A percentile compares a stretch with the other conserved stretches of the same genome.
Conservation (phyloP, 2,329 filamentous ascomycete species). For the Cercospora sp. region DNA sequence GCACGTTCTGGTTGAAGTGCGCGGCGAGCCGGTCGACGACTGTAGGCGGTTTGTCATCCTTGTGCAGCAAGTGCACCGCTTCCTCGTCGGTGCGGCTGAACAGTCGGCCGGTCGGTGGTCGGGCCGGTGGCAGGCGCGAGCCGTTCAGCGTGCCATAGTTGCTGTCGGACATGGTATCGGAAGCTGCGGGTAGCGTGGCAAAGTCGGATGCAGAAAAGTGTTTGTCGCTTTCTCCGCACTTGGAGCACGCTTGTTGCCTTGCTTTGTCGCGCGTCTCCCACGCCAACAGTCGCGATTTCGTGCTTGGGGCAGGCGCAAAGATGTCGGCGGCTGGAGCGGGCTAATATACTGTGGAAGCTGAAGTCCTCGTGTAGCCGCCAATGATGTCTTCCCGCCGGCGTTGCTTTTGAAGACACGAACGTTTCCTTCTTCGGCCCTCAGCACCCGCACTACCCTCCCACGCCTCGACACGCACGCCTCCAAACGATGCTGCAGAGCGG, state of each 20-base stretch:
- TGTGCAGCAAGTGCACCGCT: slow-evolving; percentile 22
- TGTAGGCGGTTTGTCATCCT: slow-evolving; percentile 4
- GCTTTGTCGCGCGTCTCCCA: neutral
- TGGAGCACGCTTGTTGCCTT: neutral
- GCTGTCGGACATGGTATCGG: slow-evolving; percentile 17
- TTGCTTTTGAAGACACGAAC: neutral
- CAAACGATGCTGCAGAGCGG: neutral
- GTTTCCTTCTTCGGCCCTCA: neutral
- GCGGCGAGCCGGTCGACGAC: slow-evolving; percentile 16
- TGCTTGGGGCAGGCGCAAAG: neutral
- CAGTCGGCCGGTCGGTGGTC: slow-evolving; percentile 16
- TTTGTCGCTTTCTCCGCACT: neutral
- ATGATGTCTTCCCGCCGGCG: neutral
- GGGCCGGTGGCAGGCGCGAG: neutral
- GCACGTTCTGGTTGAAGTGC: slow-evolving; percentile 53
- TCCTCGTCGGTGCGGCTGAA: slow-evolving; percentile 24
- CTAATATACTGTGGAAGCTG: slow-evolving; percentile 4
- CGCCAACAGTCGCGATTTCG: neutral
- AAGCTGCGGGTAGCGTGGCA: slow-evolving; percentile 17
- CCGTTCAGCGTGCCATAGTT: slow-evolving; percentile 24
- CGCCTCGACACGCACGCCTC: neutral
- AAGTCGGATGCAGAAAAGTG: neutral
- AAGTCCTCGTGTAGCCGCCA: neutral
- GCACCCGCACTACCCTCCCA: slow-evolving; percentile 4
- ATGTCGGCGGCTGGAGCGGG: neutral